A percentile compares a stretch with the other conserved stretches of the same genome.
phyloP scores from a whole-genome alignment of 1,139 yeast genomes.

The Blastobotrys niveus region DNA sequence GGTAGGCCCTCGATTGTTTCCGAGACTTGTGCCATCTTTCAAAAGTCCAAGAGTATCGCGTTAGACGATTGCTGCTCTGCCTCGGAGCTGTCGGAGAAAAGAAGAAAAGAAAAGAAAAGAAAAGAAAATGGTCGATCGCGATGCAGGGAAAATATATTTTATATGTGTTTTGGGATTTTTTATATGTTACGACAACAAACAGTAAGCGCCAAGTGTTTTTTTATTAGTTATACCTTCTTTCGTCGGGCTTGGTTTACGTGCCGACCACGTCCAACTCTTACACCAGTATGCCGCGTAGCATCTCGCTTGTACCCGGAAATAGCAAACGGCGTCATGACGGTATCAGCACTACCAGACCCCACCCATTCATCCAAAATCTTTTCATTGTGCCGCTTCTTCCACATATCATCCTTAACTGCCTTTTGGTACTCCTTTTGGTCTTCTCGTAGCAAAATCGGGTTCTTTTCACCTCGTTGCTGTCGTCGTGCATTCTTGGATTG shows the following conservation, averaged over 20 bases:
- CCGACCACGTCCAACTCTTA: slow-evolving; percentile 77
- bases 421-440: slow-evolving; percentile 92
- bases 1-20: slow-evolving; percentile 48
- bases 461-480: slow-evolving; percentile 26
- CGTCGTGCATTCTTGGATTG: slow-evolving; percentile 37
- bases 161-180: not conserved
- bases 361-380: slow-evolving; percentile 82
- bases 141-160: too few relatives aligned
- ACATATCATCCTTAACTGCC: slow-evolving; percentile 79
- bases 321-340: slow-evolving; percentile 85
- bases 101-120: not conserved
- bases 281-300: slow-evolving; percentile 54
- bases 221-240: slow-evolving; percentile 1
- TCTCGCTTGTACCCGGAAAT: slow-evolving; percentile 46
- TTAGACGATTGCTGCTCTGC: too few relatives aligned
- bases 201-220: not conserved
- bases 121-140: too few relatives aligned
- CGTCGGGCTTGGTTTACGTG: slow-evolving; percentile 61
- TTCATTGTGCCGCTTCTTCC: slow-evolving; percentile 84
- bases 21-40: slow-evolving; percentile 5
- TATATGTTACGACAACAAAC: not conserved
- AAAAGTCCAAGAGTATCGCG: too few relatives aligned
- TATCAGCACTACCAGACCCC: slow-evolving; percentile 93
- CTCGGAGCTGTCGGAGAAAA: not conserved
- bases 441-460: slow-evolving; percentile 56